These are phyloP conservation scores for Heterobasidion parviporum DNA, from an alignment of 1,284 basidiomycete genomes.

Conservation along the genomic window DNA sequence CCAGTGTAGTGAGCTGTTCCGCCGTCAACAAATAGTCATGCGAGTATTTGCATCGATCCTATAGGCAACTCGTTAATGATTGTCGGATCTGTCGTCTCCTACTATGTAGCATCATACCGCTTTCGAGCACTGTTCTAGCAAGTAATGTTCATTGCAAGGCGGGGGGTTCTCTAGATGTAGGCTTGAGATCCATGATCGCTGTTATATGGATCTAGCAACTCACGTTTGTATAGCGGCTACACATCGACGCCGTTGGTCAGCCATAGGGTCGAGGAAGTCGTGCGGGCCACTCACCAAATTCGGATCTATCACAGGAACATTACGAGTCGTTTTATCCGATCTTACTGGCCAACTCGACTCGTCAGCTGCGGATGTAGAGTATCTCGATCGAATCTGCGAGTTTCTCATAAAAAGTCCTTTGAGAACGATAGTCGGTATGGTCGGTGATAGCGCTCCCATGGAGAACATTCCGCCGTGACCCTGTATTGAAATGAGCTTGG, in stretches of 20 bases:
- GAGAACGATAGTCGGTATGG: slow-evolving; percentile 45
- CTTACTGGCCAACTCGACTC: no score
- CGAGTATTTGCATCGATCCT: slow-evolving; percentile 72
- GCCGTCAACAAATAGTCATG: slow-evolving; percentile 65
- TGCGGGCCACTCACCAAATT: slow-evolving; percentile 6
- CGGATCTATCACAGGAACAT: slow-evolving; percentile 7
- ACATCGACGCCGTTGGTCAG: not conserved
- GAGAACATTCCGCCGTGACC: slow-evolving; percentile 19
- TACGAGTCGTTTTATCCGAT: not conserved
- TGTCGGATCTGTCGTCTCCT: not conserved
- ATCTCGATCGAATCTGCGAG: slow-evolving; percentile 9
- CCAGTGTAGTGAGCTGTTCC: slow-evolving; percentile 58
- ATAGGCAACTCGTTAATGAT: slow-evolving; percentile 7
- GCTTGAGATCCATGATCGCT: not conserved
- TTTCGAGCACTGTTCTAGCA: slow-evolving; percentile 66
- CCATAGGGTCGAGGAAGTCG: not conserved
- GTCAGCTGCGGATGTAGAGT: no score
- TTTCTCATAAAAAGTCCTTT: slow-evolving; percentile 57
- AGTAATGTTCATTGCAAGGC: slow-evolving; percentile 73
- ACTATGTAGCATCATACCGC: slow-evolving; percentile 36
- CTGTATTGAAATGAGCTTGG: slow-evolving; percentile 9
- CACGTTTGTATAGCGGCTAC: slow-evolving; percentile 31
- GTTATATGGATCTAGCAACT: slow-evolving; percentile 6
- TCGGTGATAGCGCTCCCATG: slow-evolving; percentile 35
- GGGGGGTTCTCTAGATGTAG: slow-evolving; percentile 51